Conservation (phyloP, 2,329 filamentous ascomycete genomes). For the Colletotrichum spaethianum region DNA sequence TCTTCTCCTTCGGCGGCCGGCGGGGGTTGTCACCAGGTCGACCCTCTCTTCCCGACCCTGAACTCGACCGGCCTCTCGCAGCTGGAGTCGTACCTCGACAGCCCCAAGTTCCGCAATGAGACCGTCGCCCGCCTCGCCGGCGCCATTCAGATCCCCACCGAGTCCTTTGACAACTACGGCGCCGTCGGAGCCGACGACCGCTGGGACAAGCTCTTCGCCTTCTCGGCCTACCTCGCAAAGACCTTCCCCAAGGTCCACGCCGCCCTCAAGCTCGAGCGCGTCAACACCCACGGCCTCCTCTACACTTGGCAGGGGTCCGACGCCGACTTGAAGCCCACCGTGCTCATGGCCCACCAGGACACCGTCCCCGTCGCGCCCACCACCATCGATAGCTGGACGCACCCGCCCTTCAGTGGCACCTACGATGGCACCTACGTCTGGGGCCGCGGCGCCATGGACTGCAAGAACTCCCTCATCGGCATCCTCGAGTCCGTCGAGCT, state of each 20-base stretch:
- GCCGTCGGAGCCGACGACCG: conserved; percentile 67
- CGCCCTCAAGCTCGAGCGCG: conserved; percentile 63
- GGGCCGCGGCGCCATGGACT: conserved; percentile 73
- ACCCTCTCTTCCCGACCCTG: conserved; percentile 49
- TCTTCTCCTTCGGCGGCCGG: neutral
- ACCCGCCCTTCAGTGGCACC: conserved; percentile 72
- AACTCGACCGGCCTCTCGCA: conserved; percentile 46
- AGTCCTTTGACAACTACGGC: conserved; percentile 69
- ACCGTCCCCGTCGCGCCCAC: conserved; percentile 71
- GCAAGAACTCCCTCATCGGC: conserved; percentile 73
- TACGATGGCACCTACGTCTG: conserved; percentile 72
- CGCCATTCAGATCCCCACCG: conserved; percentile 67
- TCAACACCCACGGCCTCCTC: conserved; percentile 72
- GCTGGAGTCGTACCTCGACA: conserved; percentile 51
- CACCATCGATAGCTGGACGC: conserved; percentile 66
- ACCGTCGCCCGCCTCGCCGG: conserved; percentile 55
- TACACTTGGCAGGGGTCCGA: conserved; percentile 71
- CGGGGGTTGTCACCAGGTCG: conserved; percentile 51
- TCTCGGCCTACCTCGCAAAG: conserved; percentile 64
- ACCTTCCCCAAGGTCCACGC: conserved; percentile 67
- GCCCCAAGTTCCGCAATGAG: conserved; percentile 51
- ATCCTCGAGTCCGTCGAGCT: conserved; percentile 70
- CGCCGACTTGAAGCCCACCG: conserved; percentile 63
- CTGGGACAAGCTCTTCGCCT: conserved; percentile 71
- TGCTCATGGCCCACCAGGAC: conserved; percentile 76